These are phyloP conservation scores for Cymbopogon flexuosus DNA, from an alignment of 202 grass and related monocot genomes.

Conservation along the genomic window DNA sequence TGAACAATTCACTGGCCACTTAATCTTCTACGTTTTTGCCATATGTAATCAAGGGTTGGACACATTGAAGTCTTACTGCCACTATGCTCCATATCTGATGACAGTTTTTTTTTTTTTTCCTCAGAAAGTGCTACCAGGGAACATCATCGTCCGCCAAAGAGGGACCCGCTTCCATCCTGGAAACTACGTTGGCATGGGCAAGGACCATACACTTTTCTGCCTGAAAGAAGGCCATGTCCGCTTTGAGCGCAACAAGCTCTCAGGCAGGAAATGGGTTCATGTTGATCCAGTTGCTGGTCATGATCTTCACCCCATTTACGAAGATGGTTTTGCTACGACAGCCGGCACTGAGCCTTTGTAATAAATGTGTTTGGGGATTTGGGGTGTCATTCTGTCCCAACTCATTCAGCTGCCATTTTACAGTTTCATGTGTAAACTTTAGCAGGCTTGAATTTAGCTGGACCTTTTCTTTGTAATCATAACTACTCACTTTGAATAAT, in stretches of 20 bases:
- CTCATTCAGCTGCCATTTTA: not conserved
- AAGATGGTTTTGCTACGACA: not conserved
- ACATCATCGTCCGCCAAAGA: constrained; percentile 86
- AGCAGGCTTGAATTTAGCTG: not conserved
- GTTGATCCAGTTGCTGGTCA: constrained; percentile 64
- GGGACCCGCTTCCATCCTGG: constrained; percentile 76
- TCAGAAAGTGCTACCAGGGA: constrained; percentile 87
- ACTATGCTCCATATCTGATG: not conserved
- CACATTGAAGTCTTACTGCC: not conserved
- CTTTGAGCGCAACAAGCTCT: constrained; percentile 75
- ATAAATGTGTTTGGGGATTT: not conserved
- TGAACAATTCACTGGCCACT: not conserved
- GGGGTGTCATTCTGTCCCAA: not conserved
- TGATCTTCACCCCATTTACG: constrained; percentile 64
- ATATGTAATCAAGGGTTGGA: not conserved
- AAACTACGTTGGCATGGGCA: constrained; percentile 79
- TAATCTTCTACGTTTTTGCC: not conserved
- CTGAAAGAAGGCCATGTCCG: constrained; percentile 79
- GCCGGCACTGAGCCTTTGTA: not conserved
- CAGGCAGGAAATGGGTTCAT: constrained; percentile 77
- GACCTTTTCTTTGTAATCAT: not conserved
- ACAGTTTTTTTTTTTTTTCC: not conserved
- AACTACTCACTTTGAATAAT: not conserved
- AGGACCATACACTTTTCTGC: constrained; percentile 72
- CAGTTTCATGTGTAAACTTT: not conserved